Base-by-base conservation (phyloP, 192 early-diverging fungal genomes). In the Backusella tuberculispora region DNA sequence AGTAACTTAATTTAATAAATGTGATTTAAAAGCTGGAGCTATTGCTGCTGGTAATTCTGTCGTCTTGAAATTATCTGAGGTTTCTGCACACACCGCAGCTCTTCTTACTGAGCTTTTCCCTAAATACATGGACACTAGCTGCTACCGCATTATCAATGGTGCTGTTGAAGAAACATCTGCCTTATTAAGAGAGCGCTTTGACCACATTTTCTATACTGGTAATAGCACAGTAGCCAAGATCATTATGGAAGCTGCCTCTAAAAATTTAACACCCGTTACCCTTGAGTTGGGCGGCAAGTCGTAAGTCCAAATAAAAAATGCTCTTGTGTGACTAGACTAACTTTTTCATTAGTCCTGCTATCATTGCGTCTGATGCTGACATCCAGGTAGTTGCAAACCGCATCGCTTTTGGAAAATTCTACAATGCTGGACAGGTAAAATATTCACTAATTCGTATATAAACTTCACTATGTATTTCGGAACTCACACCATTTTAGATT, bases 161-260 rank as follows among this genome's bases (percentile, higher is more conserved):
- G 94, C 80, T 42, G 88, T 90, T 1, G 78, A 77, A 8, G 91
- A 97, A 81, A 91, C 95, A 0, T 92, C 93, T 0, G 69, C 45
- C 19, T 80, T 99, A 69, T 87, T 98, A n/a, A 80, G 84, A 41
- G 79, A 92, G 38, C 87, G 85, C 63, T 97, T 95, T 66, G 95
- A 99, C 81, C 91, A 95, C 79, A 96, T 95, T 74, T 95, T 95
- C 71, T 99, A 95, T 83, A 99, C 97, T 0, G 97, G 97, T 63
- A 92, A 86, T 76, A 88, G 88, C 7, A 50, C 66, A 17, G 92
- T 99, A 24, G 97, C 92, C 45, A 92, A 89, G 69, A 85, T 96
- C 38, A 88, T 97, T 26, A 93, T 94, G 85, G 46, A 63, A 19
- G 95, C 95, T 24, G 96, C 95, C 13, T 90, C 92, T n/a, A 91